phyloP scores from a whole-genome alignment of 1,284 basidiomycete species.

The Ceratobasidium sp. region DNA sequence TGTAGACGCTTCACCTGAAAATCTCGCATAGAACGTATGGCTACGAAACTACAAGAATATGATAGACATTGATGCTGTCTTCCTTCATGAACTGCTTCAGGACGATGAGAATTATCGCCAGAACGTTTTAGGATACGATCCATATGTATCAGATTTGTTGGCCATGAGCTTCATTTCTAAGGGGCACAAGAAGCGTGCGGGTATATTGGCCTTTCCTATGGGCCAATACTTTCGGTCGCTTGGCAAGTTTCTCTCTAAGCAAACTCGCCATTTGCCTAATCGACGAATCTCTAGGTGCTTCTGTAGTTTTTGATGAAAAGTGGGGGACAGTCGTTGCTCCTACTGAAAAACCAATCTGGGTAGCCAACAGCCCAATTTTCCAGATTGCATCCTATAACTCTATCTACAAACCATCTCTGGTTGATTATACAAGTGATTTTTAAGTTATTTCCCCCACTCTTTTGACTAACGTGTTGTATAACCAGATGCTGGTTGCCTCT shows the following conservation, averaged over 20 bases:
- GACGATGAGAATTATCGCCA: conserved; percentile 20
- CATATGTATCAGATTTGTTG: conserved; percentile 26
- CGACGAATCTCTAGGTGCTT: conserved; percentile 4
- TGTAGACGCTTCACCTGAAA: not conserved
- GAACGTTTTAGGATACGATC: conserved; percentile 4
- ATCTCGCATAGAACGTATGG: conserved; percentile 15
- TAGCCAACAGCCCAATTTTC: conserved; percentile 6
- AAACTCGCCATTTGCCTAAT: not conserved
- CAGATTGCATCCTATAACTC: conserved; percentile 12
- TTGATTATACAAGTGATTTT: conserved; percentile 13
- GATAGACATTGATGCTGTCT: conserved; percentile 10
- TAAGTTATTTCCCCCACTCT: not conserved
- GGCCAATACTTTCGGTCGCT: conserved; percentile 16
- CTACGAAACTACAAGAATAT: conserved; percentile 19
- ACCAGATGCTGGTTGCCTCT: conserved; percentile 40
- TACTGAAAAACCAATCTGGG: conserved; percentile 20
- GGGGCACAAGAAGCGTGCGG: conserved; percentile 37
- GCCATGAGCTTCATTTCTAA: conserved; percentile 23
- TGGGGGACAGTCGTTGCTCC: conserved; percentile 39
- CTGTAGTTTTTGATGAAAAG: conserved; percentile 39
- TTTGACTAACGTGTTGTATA: conserved; percentile 22
- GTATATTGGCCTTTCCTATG: conserved; percentile 39
- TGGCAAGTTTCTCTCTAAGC: not conserved
- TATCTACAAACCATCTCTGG: conserved; percentile 16
- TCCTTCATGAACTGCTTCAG: conserved; percentile 14